Evolutionary conservation across 1,284 basidiomycete species (phyloP).

Genomic region (Hemileia vastatrix): DNA sequence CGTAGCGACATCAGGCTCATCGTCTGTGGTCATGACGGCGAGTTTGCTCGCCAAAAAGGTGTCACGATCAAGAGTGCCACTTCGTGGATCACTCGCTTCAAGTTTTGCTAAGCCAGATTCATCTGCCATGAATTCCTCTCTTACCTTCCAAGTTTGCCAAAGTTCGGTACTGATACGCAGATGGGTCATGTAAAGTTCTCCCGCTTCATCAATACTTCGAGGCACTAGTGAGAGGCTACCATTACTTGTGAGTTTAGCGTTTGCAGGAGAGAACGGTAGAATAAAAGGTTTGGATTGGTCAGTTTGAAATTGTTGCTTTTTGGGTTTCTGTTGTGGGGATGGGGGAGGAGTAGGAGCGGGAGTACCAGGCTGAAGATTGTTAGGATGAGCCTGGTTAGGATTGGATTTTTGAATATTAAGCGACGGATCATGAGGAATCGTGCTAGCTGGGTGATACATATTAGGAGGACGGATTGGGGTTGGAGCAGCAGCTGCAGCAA

Average conservation of each 20-base stretch:
- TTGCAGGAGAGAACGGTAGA: slow-evolving; percentile 70
- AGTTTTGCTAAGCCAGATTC: slow-evolving; percentile 77
- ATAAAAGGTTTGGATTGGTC: slow-evolving; percentile 90
- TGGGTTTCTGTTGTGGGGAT: slow-evolving; percentile 65
- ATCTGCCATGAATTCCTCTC: slow-evolving; percentile 86
- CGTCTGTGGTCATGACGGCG: slow-evolving; percentile 13
- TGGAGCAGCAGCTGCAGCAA: slow-evolving; percentile 83
- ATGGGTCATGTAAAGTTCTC: slow-evolving; percentile 76
- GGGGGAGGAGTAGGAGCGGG: slow-evolving; percentile 83
- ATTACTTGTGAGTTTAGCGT: slow-evolving; percentile 46
- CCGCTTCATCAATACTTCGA: slow-evolving; percentile 89
- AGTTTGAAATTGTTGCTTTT: slow-evolving; percentile 98
- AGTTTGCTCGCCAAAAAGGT: slow-evolving; percentile 11
- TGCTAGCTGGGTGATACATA: slow-evolving; percentile 18
- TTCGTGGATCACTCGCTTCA: too few species aligned
- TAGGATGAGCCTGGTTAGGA: too few species aligned
- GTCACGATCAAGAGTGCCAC: slow-evolving; percentile 20
- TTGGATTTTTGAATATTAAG: slow-evolving; percentile 3
- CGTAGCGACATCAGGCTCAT: slow-evolving; percentile 32
- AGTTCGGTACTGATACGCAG: slow-evolving; percentile 81
- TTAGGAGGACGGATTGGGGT: slow-evolving; percentile 60
- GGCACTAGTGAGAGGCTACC: slow-evolving; percentile 59
- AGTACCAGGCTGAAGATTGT: slow-evolving; percentile 27
- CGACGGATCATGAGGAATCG: slow-evolving; percentile 20
- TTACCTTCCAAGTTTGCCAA: slow-evolving; percentile 86